Conservation (phyloP, 345 rosid species). For the Limnanthes douglasii region DNA sequence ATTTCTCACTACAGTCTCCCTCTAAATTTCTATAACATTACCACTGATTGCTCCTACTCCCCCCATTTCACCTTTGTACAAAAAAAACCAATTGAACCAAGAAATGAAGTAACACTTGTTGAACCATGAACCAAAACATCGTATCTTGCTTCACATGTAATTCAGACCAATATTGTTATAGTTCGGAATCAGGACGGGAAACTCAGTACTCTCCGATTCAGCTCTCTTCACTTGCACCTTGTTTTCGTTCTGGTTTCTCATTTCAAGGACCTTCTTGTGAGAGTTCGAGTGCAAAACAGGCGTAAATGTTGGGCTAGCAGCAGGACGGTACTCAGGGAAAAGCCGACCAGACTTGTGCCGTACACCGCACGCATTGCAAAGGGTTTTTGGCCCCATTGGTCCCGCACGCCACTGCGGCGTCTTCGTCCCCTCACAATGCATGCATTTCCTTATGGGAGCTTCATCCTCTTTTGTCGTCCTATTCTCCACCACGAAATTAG, state of each 20-base stretch:
- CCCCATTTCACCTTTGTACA: too few species aligned
- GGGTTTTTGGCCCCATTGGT: slow-evolving; percentile 96
- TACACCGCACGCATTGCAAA: slow-evolving; percentile 97
- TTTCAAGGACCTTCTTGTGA: slow-evolving; percentile 84
- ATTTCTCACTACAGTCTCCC: too few species aligned
- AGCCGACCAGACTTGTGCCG: slow-evolving; percentile 89
- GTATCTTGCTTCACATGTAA: too few species aligned
- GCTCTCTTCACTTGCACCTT: too few species aligned
- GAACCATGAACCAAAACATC: too few species aligned
- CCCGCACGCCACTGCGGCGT: slow-evolving; percentile 99
- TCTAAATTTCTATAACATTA: too few species aligned
- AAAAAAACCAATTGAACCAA: too few species aligned
- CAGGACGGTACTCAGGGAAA: slow-evolving; percentile 92
- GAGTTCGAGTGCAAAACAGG: slow-evolving; percentile 82
- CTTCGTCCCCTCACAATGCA: slow-evolving; percentile 85
- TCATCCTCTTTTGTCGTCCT: slow-evolving; percentile 10
- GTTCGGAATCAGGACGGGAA: too few species aligned
- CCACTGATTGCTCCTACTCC: too few species aligned
- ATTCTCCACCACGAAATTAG: slow-evolving; percentile 13
- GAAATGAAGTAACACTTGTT: too few species aligned
- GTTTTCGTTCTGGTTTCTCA: slow-evolving; percentile 46
- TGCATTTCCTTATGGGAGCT: slow-evolving; percentile 52
- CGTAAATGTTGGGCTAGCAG: slow-evolving; percentile 85
- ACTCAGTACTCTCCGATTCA: too few species aligned
- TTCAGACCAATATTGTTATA: too few species aligned